Base-by-base conservation (phyloP, 2,329 filamentous ascomycete species). In the Magnaporthiopsis incrustans region DNA sequence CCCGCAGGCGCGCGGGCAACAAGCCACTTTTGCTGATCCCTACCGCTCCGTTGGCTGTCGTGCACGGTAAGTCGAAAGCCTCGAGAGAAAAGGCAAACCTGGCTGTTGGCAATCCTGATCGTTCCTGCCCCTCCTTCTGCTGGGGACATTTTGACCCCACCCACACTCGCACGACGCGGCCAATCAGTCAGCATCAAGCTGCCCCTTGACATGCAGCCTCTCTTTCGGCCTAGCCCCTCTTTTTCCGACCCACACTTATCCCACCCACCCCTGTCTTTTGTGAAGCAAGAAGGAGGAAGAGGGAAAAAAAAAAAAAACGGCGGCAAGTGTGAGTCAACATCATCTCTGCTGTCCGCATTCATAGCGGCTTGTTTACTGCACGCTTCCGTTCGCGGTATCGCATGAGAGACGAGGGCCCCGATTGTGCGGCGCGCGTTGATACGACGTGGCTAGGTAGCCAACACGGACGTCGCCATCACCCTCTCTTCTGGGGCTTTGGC, bases 301-400 rank as follows among this genome's bases (percentile, higher is more conserved):
- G 12, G 12, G 2, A 15, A 18, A 44, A 44, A 15, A 44, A 44
- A n/a, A 60, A 53, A 53, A 53, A 30, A 38, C 26, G 57, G n/a
- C 57, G 57, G 57, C 25, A 11, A 35, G 30, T 27, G 32, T 60
- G 58, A 60, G 58, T 60, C 58, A 60, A 60, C 26, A 8, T 58
- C 26, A 58, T 14, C 26, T 27, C 12, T 32, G 30, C 57, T 32
- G 25, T 58, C 26, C 5, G 57, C 57, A 30, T 27, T 12, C 25
- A 30, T 22, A 58, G 18, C 57, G 30, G 26, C 26, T 15, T 44
- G 38, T 14, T 7, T 44, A 44, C 18, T 44, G 38, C 38, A 44
- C 38, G 15, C 44, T 53, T 50, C 30, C 27, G 25, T 58, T 58
- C 57, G 30, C 30, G 26, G 7, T 58, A 53, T 53, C 44, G 30